Evolutionary conservation across 2,329 filamentous ascomycete genomes (phyloP).

Genomic region (Botryotinia globosa): DNA sequence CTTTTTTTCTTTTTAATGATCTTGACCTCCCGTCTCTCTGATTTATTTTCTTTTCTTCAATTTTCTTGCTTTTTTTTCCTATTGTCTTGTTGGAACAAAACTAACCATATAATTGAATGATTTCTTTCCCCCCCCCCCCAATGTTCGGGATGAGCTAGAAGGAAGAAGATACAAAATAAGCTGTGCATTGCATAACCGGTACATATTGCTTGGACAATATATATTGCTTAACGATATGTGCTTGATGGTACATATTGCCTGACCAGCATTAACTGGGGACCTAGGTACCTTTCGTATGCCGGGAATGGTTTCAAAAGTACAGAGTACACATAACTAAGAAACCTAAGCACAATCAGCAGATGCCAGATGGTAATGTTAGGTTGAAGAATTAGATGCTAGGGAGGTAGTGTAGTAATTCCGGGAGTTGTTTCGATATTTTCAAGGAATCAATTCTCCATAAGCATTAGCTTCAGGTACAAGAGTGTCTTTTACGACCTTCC

Average conservation of each 20-base stretch:
- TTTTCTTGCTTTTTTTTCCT: not conserved
- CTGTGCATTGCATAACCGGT: conserved; percentile 16
- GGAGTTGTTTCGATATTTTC: not conserved
- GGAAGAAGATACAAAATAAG: not conserved
- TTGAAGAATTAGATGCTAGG: not conserved
- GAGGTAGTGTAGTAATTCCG: conserved; percentile 11
- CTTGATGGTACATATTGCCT: conserved; percentile 4
- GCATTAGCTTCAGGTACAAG: conserved; percentile 19
- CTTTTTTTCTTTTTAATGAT: not conserved
- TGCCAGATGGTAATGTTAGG: conserved; percentile 2
- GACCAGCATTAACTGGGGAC: not conserved
- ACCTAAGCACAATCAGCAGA: not conserved
- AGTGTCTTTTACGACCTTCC: not conserved
- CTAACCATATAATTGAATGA: not conserved
- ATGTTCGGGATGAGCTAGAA: not conserved
- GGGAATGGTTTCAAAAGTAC: not conserved
- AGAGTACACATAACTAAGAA: not conserved
- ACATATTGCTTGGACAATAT: conserved; percentile 4
- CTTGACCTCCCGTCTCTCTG: not conserved
- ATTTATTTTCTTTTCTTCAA: not conserved
- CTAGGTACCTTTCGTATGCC: conserved; percentile 1
- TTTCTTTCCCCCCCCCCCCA: not conserved
- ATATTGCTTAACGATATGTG: conserved; percentile 3
- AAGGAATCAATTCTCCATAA: not conserved
- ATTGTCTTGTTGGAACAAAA: not conserved